Percentiles rank a stretch among this genome's conserved stretches.
Evolutionary conservation across 768 basidiomycete species (phyloP).

Genomic region (Neoboletus subvelutipes): DNA sequence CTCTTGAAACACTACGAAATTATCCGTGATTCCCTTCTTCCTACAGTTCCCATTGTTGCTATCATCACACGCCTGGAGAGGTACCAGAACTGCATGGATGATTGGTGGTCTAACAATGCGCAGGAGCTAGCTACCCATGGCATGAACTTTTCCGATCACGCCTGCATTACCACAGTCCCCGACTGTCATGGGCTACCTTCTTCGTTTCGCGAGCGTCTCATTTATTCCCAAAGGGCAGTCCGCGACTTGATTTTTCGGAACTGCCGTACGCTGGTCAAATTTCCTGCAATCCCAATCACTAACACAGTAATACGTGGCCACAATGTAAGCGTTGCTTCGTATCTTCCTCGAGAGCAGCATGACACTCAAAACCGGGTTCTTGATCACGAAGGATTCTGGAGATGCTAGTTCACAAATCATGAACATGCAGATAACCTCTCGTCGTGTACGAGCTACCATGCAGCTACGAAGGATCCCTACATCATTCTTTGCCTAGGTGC

Average conservation of each 20-base stretch:
- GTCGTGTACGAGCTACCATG: background rate
- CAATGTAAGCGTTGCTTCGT: constrained; percentile 1
- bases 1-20: constrained; percentile 20
- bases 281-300: constrained; percentile 5
- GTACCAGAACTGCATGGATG: constrained; percentile 21
- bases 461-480: background rate
- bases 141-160: constrained; percentile 21
- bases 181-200: constrained; percentile 1
- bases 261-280: constrained; percentile 4
- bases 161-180: constrained; percentile 20
- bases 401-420: background rate
- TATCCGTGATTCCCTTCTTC: constrained; percentile 7
- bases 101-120: constrained; percentile 23
- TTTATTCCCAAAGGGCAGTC: constrained; percentile 10
- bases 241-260: constrained; percentile 15
- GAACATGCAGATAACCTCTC: background rate
- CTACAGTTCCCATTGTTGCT: constrained; percentile 16
- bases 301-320: background rate
- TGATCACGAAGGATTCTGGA: background rate
- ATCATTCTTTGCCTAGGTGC: background rate
- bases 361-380: background rate
- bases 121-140: constrained; percentile 8
- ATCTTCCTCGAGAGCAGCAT: background rate
- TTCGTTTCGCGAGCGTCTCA: constrained; percentile 11
- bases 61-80: constrained; percentile 25